A percentile compares a stretch with the other conserved stretches of the same genome.
Evolutionary conservation across 2,329 filamentous ascomycete species (phyloP).

Genomic region (Epichloe gansuensis): DNA sequence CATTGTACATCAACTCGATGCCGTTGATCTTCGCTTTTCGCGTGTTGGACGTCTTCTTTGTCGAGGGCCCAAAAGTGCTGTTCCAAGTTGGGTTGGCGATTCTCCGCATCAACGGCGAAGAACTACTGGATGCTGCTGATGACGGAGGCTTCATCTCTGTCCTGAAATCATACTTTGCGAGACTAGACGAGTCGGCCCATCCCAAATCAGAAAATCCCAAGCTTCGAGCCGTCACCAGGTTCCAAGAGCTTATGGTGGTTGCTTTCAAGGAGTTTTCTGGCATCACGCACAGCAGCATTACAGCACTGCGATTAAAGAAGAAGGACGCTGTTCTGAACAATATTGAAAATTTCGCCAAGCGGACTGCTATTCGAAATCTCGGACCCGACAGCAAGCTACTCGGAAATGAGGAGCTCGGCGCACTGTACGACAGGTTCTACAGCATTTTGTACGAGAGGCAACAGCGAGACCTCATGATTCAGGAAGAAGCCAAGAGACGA

Average conservation of each 20-base stretch:
- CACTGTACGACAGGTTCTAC: conserved; percentile 91
- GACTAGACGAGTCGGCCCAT: conserved; percentile 89
- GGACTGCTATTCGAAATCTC: conserved; percentile 89
- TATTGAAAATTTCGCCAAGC: conserved; percentile 94
- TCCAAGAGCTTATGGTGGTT: conserved; percentile 97
- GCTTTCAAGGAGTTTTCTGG: conserved; percentile 96
- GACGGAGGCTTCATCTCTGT: conserved; percentile 96
- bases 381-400: conserved; percentile 92
- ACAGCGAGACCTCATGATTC: conserved; percentile 64
- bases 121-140: conserved; percentile 82
- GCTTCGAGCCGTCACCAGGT: conserved; percentile 82
- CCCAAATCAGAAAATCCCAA: conserved; percentile 94
- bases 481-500: conserved; percentile 60
- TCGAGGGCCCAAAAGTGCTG: conserved; percentile 92
- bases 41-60: conserved; percentile 94
- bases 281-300: conserved; percentile 87
- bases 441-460: conserved; percentile 83
- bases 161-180: conserved; percentile 85
- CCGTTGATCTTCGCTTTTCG: conserved; percentile 94
- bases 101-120: conserved; percentile 90
- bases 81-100: conserved; percentile 98
- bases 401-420: conserved; percentile 72
- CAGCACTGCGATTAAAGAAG: conserved; percentile 79
- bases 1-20: conserved; percentile 99
- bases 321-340: conserved; percentile 90